Evolutionary conservation across 2,329 filamentous ascomycete species (phyloP), one percentile per base, ranked within the genome.

Genomic region (Ceratocystis cacaofunesta): DNA sequence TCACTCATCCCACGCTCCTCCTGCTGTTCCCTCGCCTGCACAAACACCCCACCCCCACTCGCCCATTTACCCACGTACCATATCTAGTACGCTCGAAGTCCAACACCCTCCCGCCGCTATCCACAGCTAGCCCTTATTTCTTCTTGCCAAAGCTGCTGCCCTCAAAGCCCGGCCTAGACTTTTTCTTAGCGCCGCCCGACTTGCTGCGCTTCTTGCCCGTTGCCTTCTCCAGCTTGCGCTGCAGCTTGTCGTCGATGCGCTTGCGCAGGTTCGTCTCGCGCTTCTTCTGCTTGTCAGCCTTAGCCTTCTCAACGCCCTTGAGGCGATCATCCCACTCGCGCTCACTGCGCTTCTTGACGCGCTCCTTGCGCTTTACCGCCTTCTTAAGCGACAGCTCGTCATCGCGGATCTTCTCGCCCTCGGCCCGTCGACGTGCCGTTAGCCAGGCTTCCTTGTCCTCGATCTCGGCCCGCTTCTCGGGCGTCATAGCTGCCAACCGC

Each of bases 401-500:
- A 72, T 97, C 91, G 68, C 85, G 85, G 43, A 96, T 87, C 73
- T 90, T 89, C 72, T 96, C 92, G 61, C 94, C 94, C 74, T 95
- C 89, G 1, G 88, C 90, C 28, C 88, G 85, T 75, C 90, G 90
- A 75, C 92, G 88, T 1, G 94, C 94, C 61, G 89, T 92, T 67
- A 96, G 80, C 94, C 94, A 99, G 66, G 86, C 79, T 71, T 99
- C 92, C 79, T 97, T 97, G 75, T 96, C 90, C 68, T 91, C 85
- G 57, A 97, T 87, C 67, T 95, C 89, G 68, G 86, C 86, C 65
- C 88, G 87, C 77, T 96, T 95, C 69, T 85, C 83, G 0, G 87
- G 84, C 70, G 92, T 88, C 72, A 96, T 83, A 32, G 79, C 82
- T 57, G 85, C 82, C 36, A 97, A 78, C 32, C 91, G 87, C 71